Base-by-base conservation (phyloP, 345 rosid genomes). In the Dipteronia sinensis region DNA sequence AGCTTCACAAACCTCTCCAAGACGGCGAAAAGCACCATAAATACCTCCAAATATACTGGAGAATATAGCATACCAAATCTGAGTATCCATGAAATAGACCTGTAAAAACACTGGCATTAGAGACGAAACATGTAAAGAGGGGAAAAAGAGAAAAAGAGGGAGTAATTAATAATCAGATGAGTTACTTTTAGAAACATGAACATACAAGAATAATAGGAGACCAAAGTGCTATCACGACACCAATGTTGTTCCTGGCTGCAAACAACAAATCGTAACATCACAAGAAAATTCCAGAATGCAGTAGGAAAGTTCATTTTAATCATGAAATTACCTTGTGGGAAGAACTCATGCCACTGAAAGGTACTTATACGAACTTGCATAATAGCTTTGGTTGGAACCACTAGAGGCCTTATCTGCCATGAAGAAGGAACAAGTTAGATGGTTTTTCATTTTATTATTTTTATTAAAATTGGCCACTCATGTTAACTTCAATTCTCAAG, bases 1-100 rank as follows among this genome's bases (percentile, higher is more conserved):
- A 76, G 73, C 63, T 20, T 34, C 25, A 63, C 76, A 9, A 27
- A 86, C 91, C 91, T 88, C 91, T 80, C 91, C 91, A 72, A 88
- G 88, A 76, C 91, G 89, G 55, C 88, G 87, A 67, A 86, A 83
- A 67, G 91, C 91, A 76, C 91, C 91, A 79, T 85, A 80, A 27
- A 88, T 76, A 69, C 91, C 89, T 72, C 91, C 91, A 69, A 84
- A 86, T 65, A 88, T 83, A 69, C 89, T 88, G 74, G 88, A 83
- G 73, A 84, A 86, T 25, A 88, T 86, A 63, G 91, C 88, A 78
- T 88, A 88, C 91, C 91, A 88, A 74, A 88, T 86, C 80, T 88
- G 91, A 67, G 87, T 86, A 74, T 88, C 91, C 91, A 88, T 86
- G 71, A 88, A 88, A 82, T 88, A 88, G 44, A 88, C 88, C 91